Evolutionary conservation across 2,329 filamentous ascomycete species (phyloP).

Genomic region (Clarireedia homoeocarpa): DNA sequence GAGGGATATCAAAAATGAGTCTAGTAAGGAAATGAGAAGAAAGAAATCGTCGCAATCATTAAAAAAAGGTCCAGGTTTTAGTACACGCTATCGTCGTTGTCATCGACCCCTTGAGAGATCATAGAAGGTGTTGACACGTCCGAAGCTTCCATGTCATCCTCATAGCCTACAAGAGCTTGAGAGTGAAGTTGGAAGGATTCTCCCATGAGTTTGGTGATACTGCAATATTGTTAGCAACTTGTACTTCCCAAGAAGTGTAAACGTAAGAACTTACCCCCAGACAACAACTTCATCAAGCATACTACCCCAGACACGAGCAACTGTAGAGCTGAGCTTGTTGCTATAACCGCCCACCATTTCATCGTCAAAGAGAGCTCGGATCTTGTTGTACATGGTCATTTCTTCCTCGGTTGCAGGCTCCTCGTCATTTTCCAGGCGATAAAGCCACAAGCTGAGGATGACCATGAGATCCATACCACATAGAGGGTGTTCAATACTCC

Average conservation of each 20-base stretch:
- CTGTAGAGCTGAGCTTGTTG: slow-evolving; percentile 84
- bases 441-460: slow-evolving; percentile 95
- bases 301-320: slow-evolving; percentile 90
- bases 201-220: slow-evolving; percentile 91
- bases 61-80: slow-evolving; percentile 29
- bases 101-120: slow-evolving; percentile 61
- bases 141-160: slow-evolving; percentile 70
- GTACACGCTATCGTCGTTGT: slow-evolving; percentile 60
- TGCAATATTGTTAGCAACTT: slow-evolving; percentile 42
- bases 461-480: slow-evolving; percentile 97
- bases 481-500: slow-evolving; percentile 96
- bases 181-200: slow-evolving; percentile 97
- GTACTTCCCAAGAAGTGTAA: neutral
- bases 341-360: slow-evolving; percentile 78
- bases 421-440: slow-evolving; percentile 98
- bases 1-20: slow-evolving; percentile 27
- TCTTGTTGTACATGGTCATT: slow-evolving; percentile 83
- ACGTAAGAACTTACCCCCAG: slow-evolving; percentile 76
- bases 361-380: slow-evolving; percentile 83
- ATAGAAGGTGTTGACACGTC: slow-evolving; percentile 63
- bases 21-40: slow-evolving; percentile 30
- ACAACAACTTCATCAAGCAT: slow-evolving; percentile 99
- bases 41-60: slow-evolving; percentile 38
- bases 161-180: slow-evolving; percentile 88
- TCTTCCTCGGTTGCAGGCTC: slow-evolving; percentile 82